Conservation (phyloP, 257 asterid species). For the Solanum pinnatisectum region DNA sequence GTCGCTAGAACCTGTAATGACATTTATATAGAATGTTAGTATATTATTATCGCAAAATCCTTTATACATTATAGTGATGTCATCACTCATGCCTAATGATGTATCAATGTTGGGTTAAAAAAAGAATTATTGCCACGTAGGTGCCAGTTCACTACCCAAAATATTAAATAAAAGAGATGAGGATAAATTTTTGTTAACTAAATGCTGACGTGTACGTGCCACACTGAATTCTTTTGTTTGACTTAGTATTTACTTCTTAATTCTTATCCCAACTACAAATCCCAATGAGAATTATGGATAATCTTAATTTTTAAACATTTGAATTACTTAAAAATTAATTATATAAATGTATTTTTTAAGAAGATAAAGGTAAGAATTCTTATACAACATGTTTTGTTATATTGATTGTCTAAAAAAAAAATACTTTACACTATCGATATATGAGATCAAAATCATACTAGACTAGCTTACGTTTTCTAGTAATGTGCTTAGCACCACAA, state of each 20-base stretch:
- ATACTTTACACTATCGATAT: background rate
- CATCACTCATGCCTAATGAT: background rate
- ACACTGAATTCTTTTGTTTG: background rate
- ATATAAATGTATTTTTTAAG: background rate
- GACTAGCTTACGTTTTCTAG: background rate
- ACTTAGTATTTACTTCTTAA: background rate
- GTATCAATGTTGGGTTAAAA: background rate
- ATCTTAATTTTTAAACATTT: background rate
- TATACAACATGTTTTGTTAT: background rate
- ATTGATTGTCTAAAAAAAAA: background rate
- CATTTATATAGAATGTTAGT: too few species aligned
- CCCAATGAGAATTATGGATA: background rate
- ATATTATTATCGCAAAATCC: background rate
- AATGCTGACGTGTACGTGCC: background rate
- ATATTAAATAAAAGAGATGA: background rate
- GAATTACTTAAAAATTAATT: background rate
- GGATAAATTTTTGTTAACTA: background rate
- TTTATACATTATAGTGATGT: background rate
- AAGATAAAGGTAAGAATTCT: background rate
- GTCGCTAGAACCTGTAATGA: too few species aligned
- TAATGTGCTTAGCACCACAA: background rate
- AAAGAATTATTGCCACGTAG: background rate
- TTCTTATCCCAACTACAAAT: background rate
- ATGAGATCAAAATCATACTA: background rate
- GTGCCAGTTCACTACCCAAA: background rate